Percentiles rank a stretch among this genome's conserved stretches.
Evolutionary conservation across 2,329 filamentous ascomycete species (phyloP).

Genomic region (Diplodia sapinea): DNA sequence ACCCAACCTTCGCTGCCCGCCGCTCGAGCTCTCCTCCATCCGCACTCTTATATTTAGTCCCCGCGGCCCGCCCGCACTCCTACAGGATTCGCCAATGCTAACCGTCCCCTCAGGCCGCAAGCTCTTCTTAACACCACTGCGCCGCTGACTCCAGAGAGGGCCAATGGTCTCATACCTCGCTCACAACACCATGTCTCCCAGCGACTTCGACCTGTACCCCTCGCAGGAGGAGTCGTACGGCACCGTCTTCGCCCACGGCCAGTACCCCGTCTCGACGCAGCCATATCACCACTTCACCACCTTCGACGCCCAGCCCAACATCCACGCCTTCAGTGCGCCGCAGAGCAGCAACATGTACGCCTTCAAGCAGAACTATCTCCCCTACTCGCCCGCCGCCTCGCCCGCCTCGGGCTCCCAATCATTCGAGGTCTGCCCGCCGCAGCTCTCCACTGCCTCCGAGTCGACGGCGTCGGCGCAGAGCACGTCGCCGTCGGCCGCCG

Average conservation of each 20-base stretch:
- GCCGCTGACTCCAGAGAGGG: slow-evolving; percentile 11
- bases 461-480: slow-evolving; percentile 54
- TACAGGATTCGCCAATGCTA: slow-evolving; percentile 30
- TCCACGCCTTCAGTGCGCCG: slow-evolving; percentile 42
- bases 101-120: slow-evolving; percentile 19
- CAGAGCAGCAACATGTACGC: slow-evolving; percentile 38
- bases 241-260: slow-evolving; percentile 42
- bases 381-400: slow-evolving; percentile 50
- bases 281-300: slow-evolving; percentile 43
- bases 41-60: slow-evolving; percentile 32
- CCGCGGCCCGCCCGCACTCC: slow-evolving; percentile 29
- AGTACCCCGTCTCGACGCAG: slow-evolving; percentile 36
- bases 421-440: slow-evolving; percentile 54
- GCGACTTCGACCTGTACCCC: slow-evolving; percentile 49
- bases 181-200: slow-evolving; percentile 40
- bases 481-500: slow-evolving; percentile 55
- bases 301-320: slow-evolving; percentile 47
- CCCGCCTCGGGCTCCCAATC: slow-evolving; percentile 54
- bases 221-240: slow-evolving; percentile 35
- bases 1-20: slow-evolving; percentile 25
- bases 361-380: slow-evolving; percentile 44
- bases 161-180: slow-evolving; percentile 46
- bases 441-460: slow-evolving; percentile 56
- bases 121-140: slow-evolving; percentile 7
- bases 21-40: slow-evolving; percentile 26